Percentiles rank a stretch among this genome's conserved stretches.
These are phyloP conservation scores for Exophiala xenobiotica DNA, from an alignment of 2,329 filamentous ascomycete species.

Conservation along the genomic window DNA sequence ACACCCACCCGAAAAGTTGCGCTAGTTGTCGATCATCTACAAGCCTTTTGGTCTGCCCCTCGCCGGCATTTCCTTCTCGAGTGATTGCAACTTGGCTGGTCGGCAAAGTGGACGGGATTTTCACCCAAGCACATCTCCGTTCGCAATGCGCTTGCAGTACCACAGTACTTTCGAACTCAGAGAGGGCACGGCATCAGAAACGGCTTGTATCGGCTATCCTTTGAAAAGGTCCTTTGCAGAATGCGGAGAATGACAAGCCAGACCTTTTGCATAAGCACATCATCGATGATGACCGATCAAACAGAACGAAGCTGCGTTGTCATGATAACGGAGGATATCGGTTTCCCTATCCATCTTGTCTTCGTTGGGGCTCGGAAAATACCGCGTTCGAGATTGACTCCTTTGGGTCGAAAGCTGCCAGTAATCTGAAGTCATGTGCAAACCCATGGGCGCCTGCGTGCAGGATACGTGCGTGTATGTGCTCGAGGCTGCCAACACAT, in stretches of 20 bases:
- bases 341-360: background rate
- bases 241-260: background rate
- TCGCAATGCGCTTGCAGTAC: no score
- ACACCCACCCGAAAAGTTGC: constrained; percentile 9
- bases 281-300: constrained; percentile 12
- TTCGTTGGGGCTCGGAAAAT: background rate
- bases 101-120: background rate
- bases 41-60: background rate
- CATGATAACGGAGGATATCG: background rate
- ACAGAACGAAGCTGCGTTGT: background rate
- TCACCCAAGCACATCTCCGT: background rate
- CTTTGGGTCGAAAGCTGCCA: background rate
- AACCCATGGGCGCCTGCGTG: background rate
- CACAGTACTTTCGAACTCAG: no score
- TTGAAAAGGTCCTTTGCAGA: constrained; percentile 1
- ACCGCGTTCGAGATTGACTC: background rate
- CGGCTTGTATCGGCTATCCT: background rate
- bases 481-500: background rate
- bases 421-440: background rate
- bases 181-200: no score
- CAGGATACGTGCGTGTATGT: no score
- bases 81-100: background rate
- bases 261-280: constrained; percentile 11
- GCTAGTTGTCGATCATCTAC: constrained; percentile 24
- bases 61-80: background rate